A percentile compares a stretch with the other conserved stretches of the same genome.
Evolutionary conservation across 2,329 filamentous ascomycete genomes (phyloP).

Genomic region (Zasmidium cellare): DNA sequence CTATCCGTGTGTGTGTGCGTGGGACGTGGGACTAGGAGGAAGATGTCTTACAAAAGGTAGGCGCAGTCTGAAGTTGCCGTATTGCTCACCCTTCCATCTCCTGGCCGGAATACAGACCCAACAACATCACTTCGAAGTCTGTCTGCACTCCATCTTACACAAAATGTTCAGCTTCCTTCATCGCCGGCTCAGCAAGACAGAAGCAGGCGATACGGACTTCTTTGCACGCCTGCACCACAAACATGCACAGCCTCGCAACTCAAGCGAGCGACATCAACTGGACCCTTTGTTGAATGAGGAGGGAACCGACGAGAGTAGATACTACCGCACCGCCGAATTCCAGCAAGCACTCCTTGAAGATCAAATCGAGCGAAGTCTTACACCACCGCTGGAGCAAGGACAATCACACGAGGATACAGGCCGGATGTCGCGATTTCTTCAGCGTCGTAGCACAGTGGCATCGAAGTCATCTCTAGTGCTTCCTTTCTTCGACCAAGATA

Average conservation of each 20-base stretch:
- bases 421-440: constrained; percentile 9
- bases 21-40: neutral
- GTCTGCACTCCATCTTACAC: neutral
- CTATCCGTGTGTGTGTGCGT: too few species aligned
- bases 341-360: constrained; percentile 20
- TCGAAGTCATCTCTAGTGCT: constrained; percentile 12
- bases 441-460: constrained; percentile 6
- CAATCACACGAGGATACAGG: constrained; percentile 2
- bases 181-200: neutral
- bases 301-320: constrained; percentile 16
- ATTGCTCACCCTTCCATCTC: neutral
- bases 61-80: neutral
- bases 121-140: neutral
- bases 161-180: neutral
- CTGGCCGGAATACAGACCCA: neutral
- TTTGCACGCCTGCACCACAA: neutral
- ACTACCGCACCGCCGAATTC: constrained; percentile 22
- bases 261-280: constrained; percentile 12
- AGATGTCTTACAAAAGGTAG: neutral
- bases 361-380: constrained; percentile 13
- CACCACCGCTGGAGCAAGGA: neutral
- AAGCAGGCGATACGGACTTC: neutral
- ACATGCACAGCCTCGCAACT: constrained; percentile 6
- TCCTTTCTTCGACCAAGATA: constrained; percentile 13
- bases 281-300: constrained; percentile 11